Evolutionary conservation across 2,329 filamentous ascomycete genomes (phyloP).

Genomic region (Seiridium unicorne): DNA sequence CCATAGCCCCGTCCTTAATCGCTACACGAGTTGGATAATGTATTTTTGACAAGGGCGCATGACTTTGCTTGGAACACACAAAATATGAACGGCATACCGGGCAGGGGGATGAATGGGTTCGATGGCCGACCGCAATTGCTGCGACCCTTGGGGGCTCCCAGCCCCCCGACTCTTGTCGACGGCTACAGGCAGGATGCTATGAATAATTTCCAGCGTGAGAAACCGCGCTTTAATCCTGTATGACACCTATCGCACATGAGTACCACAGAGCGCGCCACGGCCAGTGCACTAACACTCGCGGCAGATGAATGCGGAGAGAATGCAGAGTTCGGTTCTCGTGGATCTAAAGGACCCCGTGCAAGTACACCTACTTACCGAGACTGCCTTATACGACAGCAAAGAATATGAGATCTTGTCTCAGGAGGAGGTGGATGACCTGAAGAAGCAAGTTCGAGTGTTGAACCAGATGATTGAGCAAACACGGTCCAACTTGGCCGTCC

Average conservation of each 20-base stretch:
- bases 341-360: slow-evolving; percentile 73
- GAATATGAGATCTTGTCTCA: slow-evolving; percentile 83
- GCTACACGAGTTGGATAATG: slow-evolving; percentile 5
- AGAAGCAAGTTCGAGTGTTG: slow-evolving; percentile 77
- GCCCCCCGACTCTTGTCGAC: slow-evolving; percentile 52
- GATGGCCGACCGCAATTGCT: slow-evolving; percentile 6
- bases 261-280: neutral
- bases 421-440: slow-evolving; percentile 87
- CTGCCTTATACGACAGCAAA: slow-evolving; percentile 84
- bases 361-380: slow-evolving; percentile 90
- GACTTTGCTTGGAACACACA: slow-evolving; percentile 3
- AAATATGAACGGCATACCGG: slow-evolving; percentile 11
- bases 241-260: slow-evolving; percentile 20
- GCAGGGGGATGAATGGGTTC: slow-evolving; percentile 36
- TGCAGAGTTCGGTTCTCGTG: slow-evolving; percentile 55
- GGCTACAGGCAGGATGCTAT: slow-evolving; percentile 57
- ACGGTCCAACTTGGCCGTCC: slow-evolving; percentile 79
- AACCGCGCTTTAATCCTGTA: slow-evolving; percentile 58
- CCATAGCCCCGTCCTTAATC: neutral
- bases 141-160: slow-evolving; percentile 32
- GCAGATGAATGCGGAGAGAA: slow-evolving; percentile 49
- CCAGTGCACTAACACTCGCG: neutral
- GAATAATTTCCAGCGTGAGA: slow-evolving; percentile 52
- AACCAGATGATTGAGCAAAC: slow-evolving; percentile 77
- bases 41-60: slow-evolving; percentile 8